Evolutionary conservation across 1,139 yeast genomes (phyloP).

Genomic region (Pichia sp.): DNA sequence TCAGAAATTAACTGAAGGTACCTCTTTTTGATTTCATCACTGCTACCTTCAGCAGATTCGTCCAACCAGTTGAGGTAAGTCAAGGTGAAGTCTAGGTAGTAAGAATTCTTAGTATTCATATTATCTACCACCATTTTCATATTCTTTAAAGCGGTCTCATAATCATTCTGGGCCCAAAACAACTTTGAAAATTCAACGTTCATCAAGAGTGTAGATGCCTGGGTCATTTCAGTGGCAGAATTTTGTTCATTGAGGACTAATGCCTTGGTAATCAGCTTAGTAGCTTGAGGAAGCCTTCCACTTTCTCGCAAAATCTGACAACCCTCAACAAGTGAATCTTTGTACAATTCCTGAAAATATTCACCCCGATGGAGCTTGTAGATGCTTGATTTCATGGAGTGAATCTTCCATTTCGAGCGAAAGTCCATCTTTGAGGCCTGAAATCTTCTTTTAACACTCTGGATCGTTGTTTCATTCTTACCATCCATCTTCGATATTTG

Average conservation of each 20-base stretch:
- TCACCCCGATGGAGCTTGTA: conserved; percentile 35
- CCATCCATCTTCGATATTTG: conserved; percentile 22
- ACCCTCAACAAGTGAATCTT: conserved; percentile 49
- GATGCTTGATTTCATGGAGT: conserved; percentile 54
- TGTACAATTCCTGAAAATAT: conserved; percentile 35
- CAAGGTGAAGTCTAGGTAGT: conserved; percentile 50
- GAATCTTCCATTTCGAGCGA: conserved; percentile 52
- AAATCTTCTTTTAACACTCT: conserved; percentile 29
- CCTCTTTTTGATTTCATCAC: conserved; percentile 64
- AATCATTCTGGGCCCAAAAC: conserved; percentile 88
- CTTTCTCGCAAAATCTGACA: conserved; percentile 66
- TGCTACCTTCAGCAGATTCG: conserved; percentile 75
- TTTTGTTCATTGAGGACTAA: conserved; percentile 34
- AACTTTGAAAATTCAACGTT: conserved; percentile 78
- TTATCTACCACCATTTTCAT: conserved; percentile 38
- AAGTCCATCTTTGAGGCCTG: conserved; percentile 55
- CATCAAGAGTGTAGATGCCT: conserved; percentile 36
- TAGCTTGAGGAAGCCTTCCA: conserved; percentile 65
- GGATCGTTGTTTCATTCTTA: conserved; percentile 12
- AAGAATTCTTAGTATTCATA: conserved; percentile 14
- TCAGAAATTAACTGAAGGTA: conserved; percentile 53
- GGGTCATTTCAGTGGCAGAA: conserved; percentile 10
- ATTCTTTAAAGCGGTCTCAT: conserved; percentile 72
- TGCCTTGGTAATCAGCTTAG: conserved; percentile 66
- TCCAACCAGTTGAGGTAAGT: conserved; percentile 89